phyloP scores from a whole-genome alignment of 2,329 filamentous ascomycete genomes.

The Dendrostoma leiphaemia region DNA sequence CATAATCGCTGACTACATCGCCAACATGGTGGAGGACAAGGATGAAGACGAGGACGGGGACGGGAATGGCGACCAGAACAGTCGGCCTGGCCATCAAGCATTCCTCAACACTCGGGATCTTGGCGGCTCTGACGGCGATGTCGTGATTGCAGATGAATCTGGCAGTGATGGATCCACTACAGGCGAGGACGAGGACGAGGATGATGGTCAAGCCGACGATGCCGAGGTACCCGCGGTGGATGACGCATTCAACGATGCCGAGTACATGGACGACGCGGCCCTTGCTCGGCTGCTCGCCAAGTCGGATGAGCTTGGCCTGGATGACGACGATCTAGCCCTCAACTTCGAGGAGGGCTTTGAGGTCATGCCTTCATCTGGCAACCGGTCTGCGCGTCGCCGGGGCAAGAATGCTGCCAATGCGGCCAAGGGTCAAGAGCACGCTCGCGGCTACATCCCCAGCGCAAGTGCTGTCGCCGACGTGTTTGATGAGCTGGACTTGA shows the following conservation, averaged over 20 bases:
- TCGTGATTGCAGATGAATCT: constrained; percentile 36
- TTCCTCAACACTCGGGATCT: constrained; percentile 37
- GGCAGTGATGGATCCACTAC: constrained; percentile 37
- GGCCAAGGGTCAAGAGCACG: not conserved
- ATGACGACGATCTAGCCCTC: constrained; percentile 55
- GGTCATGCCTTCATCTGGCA: constrained; percentile 4
- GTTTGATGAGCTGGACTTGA: constrained; percentile 74
- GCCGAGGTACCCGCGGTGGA: constrained; percentile 23
- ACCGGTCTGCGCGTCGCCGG: not conserved
- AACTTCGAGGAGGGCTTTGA: constrained; percentile 37
- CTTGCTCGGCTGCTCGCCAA: constrained; percentile 60
- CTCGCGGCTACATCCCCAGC: constrained; percentile 27
- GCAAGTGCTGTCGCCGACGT: constrained; percentile 43
- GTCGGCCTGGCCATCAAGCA: constrained; percentile 8
- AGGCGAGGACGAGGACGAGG: constrained; percentile 30
- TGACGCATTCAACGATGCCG: constrained; percentile 27
- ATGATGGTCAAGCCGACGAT: constrained; percentile 20
- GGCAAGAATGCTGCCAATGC: not conserved
- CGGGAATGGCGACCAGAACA: constrained; percentile 23
- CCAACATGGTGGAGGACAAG: constrained; percentile 53
- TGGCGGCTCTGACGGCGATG: constrained; percentile 42
- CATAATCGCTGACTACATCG: constrained; percentile 67
- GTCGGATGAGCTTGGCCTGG: constrained; percentile 62
- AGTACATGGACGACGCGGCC: constrained; percentile 56
- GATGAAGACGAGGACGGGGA: constrained; percentile 26